Base-by-base conservation (phyloP, 441 rosid genomes). In the Brassica balearica region DNA sequence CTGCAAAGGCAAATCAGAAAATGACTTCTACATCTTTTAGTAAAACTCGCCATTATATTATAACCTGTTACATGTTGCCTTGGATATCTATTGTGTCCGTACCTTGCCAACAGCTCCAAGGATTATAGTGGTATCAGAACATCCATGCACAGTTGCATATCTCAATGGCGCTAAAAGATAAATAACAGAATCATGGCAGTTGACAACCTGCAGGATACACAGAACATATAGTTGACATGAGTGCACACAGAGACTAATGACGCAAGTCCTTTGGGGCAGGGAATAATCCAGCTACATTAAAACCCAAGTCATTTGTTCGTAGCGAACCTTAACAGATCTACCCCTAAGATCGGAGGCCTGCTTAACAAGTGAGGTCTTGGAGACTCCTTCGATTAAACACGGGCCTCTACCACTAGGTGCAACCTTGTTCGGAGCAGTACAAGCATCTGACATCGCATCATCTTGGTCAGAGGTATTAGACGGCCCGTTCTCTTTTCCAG, bases 101-200 rank as follows among this genome's bases (percentile, higher is more conserved):
- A 96, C 99, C 98, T 96, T 96, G 85, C 99, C 99, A 80, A 92
- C 95, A 71, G 98, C 98, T 84, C 99, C 99, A 81, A 96, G 88
- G 83, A 96, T 88, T 80, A 96, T 90, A 62, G 99, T 94, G 53
- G 98, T 80, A 81, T 94, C 98, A 64, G 99, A 96, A 84, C 98
- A 94, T 83, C 99, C 99, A 79, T 96, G 93, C 61, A 96, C 71
- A 22, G 98, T 94, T 53, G 92, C 96, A 82, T 94, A 94, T 88
- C 95, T 89, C 82, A 96, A 76, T 65, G 99, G 99, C 25, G 96
- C 96, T 80, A 96, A 83, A 77, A 96, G 90, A 82, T 96, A 96
- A 83, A 94, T 88, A 71, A 87, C 93, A 69, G 98, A 96, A 81
- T 94, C 99, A 64, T 96, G 98, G 86, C 99, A 94, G 84, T 96